Conservation (phyloP, 202 grass and related monocot species). For the Schoenoplectus triqueter region DNA sequence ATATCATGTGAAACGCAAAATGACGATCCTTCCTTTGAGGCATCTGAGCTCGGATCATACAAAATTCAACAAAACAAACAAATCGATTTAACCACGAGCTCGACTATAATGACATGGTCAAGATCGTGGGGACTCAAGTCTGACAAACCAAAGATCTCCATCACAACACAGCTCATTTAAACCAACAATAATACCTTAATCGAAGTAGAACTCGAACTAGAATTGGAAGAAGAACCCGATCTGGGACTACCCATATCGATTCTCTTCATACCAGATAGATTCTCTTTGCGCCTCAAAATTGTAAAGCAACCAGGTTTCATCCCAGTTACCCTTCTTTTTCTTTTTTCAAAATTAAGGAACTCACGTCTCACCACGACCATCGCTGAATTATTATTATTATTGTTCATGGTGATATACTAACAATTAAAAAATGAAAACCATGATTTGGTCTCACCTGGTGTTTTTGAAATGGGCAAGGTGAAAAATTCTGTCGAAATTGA, state of each 20-base stretch:
- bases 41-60: conserved; percentile 28
- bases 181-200: conserved; percentile 39
- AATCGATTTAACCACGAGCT: not conserved
- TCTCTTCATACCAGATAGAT: conserved; percentile 31
- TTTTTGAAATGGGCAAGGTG: conserved; percentile 37
- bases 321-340: conserved; percentile 24
- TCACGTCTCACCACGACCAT: conserved; percentile 31
- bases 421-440: conserved; percentile 23
- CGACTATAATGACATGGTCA: conserved; percentile 12
- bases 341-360: conserved; percentile 41
- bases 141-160: conserved; percentile 16
- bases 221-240: conserved; percentile 41
- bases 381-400: conserved; percentile 33
- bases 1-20: conserved; percentile 20
- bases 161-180: conserved; percentile 22
- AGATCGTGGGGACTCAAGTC: not conserved
- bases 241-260: conserved; percentile 43
- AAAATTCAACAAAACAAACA: conserved; percentile 29
- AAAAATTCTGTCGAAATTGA: conserved; percentile 30
- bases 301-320: conserved; percentile 40
- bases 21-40: conserved; percentile 17
- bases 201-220: conserved; percentile 34
- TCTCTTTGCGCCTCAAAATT: conserved; percentile 30
- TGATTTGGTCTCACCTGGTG: conserved; percentile 46
- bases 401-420: conserved; percentile 26